phyloP scores from a whole-genome alignment of 2,329 filamentous ascomycete genomes.

The Cordyceps tenuipes region DNA sequence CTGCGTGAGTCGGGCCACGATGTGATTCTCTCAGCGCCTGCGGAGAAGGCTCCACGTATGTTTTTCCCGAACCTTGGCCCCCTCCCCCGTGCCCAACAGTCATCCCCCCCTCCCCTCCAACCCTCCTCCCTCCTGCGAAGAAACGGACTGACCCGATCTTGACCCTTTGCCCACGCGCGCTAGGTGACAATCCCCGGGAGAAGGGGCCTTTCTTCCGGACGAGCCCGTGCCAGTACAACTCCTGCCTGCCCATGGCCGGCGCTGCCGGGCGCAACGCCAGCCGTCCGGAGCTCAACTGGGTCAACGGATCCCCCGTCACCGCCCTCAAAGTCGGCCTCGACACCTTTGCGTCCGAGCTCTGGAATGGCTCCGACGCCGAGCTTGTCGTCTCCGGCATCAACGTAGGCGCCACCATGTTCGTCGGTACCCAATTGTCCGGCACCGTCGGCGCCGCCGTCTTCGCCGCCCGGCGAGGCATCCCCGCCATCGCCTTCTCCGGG shows the following conservation, averaged over 20 bases:
- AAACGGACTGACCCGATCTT: too few species aligned
- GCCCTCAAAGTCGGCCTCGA: slow-evolving; percentile 49
- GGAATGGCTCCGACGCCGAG: slow-evolving; percentile 44
- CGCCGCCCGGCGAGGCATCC: slow-evolving; percentile 47
- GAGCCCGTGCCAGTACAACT: slow-evolving; percentile 50
- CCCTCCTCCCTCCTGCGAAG: too few species aligned
- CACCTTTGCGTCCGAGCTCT: slow-evolving; percentile 44
- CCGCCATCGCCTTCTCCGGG: slow-evolving; percentile 62
- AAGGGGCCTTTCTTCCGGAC: slow-evolving; percentile 37
- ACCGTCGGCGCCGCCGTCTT: slow-evolving; percentile 59
- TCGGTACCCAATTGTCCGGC: slow-evolving; percentile 51
- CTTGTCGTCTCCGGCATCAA: slow-evolving; percentile 61
- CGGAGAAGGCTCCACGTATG: slow-evolving; percentile 59
- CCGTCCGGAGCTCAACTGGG: slow-evolving; percentile 56
- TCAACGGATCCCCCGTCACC: slow-evolving; percentile 62
- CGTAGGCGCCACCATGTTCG: slow-evolving; percentile 47
- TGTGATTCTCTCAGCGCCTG: slow-evolving; percentile 57
- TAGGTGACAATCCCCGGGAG: slow-evolving; percentile 15
- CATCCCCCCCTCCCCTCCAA: neutral
- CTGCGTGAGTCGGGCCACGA: slow-evolving; percentile 48
- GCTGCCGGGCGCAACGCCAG: slow-evolving; percentile 49
- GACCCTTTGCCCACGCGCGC: too few species aligned
- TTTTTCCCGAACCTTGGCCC: slow-evolving; percentile 8
- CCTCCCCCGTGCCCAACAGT: neutral
- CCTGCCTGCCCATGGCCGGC: slow-evolving; percentile 49